Base-by-base conservation (phyloP, 2,329 filamentous ascomycete species). In the Cadophora sp. region DNA sequence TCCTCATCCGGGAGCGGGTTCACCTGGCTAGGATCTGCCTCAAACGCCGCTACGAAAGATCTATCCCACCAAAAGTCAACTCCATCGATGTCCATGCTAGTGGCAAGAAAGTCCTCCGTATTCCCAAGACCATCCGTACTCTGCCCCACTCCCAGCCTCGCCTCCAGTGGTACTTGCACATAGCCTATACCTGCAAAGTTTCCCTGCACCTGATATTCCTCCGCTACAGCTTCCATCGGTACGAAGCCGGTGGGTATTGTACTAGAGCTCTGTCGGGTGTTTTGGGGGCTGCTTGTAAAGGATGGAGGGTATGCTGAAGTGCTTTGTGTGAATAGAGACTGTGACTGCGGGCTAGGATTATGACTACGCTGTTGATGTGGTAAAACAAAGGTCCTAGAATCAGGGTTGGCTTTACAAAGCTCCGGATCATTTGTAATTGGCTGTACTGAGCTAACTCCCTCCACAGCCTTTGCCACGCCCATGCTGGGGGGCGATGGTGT, bases 271-370 rank as follows among this genome's bases (percentile, higher is more conserved):
- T 18, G 47, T 18, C n/a, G 47, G 47, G 47, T 50, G 47, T 11
- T 50, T 50, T 50, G 47, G 18, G 47, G 47, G 8, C 20, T 50
- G 47, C 18, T 16, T 50, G 47, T 5, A 50, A 50, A 50, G 20
- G 8, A 18, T 50, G n/a, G 11, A 18, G 47, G 8, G 20, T 24
- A 13, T 50, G 47, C 13, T 50, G 47, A 20, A 50, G 20, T 50
- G 47, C 20, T 20, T 18, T 50, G 47, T 50, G 22, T 50, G n/a
- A 50, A 50, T 7, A 18, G n/a, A 11, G 47, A 50, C 20, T 22
- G 47, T 50, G 47, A 50, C 47, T 50, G n/a, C 47, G 47, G 47
- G 24, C 47, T 50, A 50, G 8, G 47, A 50, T 50, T 50, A 24
- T 50, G 13, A 50, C 47, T 13, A 18, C 6, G 47, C 20, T 50